Conservation (phyloP, 176 grass and related monocot genomes). For the Oryza coarctata region DNA sequence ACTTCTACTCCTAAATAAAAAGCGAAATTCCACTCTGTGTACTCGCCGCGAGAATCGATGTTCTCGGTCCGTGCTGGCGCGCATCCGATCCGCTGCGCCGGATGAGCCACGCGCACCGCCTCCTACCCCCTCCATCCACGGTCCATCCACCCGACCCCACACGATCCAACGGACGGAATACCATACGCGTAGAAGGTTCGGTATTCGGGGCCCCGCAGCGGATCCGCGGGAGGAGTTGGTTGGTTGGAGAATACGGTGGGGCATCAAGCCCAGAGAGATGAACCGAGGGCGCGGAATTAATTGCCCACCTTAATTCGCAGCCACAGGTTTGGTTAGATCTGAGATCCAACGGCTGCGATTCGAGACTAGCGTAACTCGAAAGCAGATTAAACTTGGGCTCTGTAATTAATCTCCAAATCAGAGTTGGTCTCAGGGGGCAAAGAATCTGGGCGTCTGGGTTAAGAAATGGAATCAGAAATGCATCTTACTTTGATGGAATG, state of each 20-base stretch:
- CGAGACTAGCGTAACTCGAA: neutral
- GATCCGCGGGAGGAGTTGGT: conserved; percentile 36
- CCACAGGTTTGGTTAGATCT: neutral
- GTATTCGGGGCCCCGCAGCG: neutral
- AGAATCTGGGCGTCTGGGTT: neutral
- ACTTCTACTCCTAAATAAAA: neutral
- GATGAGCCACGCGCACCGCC: neutral
- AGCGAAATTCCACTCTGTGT: conserved; percentile 34
- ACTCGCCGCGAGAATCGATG: conserved; percentile 34
- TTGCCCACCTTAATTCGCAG: neutral
- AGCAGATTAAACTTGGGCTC: too few relatives aligned
- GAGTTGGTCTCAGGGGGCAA: neutral
- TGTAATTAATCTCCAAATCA: neutral
- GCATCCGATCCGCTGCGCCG: conserved; percentile 12
- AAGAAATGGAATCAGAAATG: too few relatives aligned
- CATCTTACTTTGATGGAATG: neutral
- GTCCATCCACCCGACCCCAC: neutral
- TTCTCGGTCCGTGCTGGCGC: conserved; percentile 38
- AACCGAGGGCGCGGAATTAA: too few relatives aligned
- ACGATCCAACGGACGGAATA: neutral
- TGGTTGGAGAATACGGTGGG: conserved; percentile 9
- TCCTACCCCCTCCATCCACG: neutral
- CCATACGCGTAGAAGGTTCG: accelerated
- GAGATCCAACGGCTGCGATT: neutral
- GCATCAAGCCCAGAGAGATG: neutral